Conservation (phyloP, 1,139 yeast genomes). For the Geotrichum restrictum region DNA sequence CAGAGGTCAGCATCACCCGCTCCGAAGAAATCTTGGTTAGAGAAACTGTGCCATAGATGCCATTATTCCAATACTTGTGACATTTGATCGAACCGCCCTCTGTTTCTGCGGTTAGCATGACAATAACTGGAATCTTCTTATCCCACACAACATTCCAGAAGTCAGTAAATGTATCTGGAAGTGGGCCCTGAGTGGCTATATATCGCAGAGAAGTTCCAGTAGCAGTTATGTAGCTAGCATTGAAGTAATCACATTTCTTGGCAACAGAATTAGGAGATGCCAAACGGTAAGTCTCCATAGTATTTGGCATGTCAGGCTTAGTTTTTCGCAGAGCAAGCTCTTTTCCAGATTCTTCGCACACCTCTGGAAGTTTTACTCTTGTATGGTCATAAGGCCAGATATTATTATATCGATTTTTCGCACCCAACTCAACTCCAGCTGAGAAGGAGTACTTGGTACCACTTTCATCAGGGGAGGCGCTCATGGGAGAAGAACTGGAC, state of each 20-base stretch:
- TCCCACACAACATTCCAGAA: conserved; percentile 75
- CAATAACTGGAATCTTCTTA: conserved; percentile 57
- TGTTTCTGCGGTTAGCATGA: conserved; percentile 60
- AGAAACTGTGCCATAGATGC: conserved; percentile 31
- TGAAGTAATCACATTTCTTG: conserved; percentile 48
- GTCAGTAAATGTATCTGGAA: conserved; percentile 69
- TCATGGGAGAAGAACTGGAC: conserved; percentile 10
- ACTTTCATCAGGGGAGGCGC: conserved; percentile 20
- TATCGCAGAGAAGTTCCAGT: conserved; percentile 44
- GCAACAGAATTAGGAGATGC: background rate
- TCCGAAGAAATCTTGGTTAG: conserved; percentile 15
- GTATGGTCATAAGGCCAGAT: conserved; percentile 80
- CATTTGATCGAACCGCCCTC: conserved; percentile 54
- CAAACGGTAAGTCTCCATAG: background rate
- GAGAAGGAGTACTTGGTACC: conserved; percentile 47
- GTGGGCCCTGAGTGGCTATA: conserved; percentile 85
- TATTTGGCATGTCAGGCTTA: background rate
- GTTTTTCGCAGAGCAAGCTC: background rate
- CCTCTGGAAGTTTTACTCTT: conserved; percentile 52
- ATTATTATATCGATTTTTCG: conserved; percentile 71
- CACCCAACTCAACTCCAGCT: conserved; percentile 70
- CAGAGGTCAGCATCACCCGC: conserved; percentile 12
- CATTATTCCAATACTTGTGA: conserved; percentile 52
- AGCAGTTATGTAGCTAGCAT: conserved; percentile 53
- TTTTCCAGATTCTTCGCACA: conserved; percentile 20